phyloP scores from a whole-genome alignment of 2,329 filamentous ascomycete genomes.

The Diplodia corticola region DNA sequence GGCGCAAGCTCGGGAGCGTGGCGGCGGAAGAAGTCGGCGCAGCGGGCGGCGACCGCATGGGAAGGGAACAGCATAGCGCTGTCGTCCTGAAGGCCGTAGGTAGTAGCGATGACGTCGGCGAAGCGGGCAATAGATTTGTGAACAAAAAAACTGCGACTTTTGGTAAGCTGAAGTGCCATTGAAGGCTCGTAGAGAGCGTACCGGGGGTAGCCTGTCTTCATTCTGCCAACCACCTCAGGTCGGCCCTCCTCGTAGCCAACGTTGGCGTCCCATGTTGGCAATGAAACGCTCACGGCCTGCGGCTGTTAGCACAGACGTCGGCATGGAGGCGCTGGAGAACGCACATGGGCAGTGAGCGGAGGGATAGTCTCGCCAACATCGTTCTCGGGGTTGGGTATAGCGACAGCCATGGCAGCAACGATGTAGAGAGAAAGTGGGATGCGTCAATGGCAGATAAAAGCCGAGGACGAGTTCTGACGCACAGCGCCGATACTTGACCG shows the following conservation, averaged over 20 bases:
- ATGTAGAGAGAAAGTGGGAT: slow-evolving; percentile 12
- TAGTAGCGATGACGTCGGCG: slow-evolving; percentile 64
- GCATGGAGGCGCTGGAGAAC: slow-evolving; percentile 25
- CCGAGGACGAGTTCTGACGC: slow-evolving; percentile 18
- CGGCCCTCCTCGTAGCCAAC: slow-evolving; percentile 93
- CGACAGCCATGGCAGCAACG: slow-evolving; percentile 28
- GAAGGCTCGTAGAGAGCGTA: slow-evolving; percentile 38
- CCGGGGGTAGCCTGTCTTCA: slow-evolving; percentile 91
- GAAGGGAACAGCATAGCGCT: slow-evolving; percentile 84
- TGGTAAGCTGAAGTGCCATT: neutral
- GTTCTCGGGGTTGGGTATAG: slow-evolving; percentile 33
- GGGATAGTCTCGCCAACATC: slow-evolving; percentile 42
- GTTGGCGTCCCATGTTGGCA: slow-evolving; percentile 90
- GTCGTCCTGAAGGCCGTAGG: slow-evolving; percentile 62
- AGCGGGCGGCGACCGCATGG: slow-evolving; percentile 66
- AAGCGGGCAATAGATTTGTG: slow-evolving; percentile 79
- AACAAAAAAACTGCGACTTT: slow-evolving; percentile 73
- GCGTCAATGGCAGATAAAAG: slow-evolving; percentile 1
- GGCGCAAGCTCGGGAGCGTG: slow-evolving; percentile 56
- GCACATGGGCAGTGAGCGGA: slow-evolving; percentile 43
- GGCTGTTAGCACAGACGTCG: slow-evolving; percentile 26
- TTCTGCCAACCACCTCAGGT: slow-evolving; percentile 77
- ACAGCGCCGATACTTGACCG: slow-evolving; percentile 22
- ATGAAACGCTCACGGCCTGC: slow-evolving; percentile 91
- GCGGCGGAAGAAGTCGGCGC: slow-evolving; percentile 68